Base-by-base conservation (phyloP, 2,329 filamentous ascomycete species). In the Fusarium sp. region DNA sequence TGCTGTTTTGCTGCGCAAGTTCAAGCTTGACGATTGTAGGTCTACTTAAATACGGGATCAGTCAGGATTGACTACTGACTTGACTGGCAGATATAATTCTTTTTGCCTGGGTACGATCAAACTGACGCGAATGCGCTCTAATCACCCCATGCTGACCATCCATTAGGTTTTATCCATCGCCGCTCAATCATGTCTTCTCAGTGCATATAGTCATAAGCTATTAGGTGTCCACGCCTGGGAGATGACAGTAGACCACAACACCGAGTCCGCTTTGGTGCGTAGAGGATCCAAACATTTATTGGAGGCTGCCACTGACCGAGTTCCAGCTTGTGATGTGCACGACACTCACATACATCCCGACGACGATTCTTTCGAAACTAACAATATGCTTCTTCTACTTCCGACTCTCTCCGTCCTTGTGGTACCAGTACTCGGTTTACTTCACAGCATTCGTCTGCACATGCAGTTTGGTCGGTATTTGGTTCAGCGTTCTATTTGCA, bases 331-430 rank as follows among this genome's bases (percentile, higher is more conserved):
- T 62, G 14, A 62, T 62, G 58, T 62, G 58, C 1, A 62, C 58
- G 0, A 62, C 56, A 1, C 19, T 62, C 4, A 62, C 56, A 0
- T 62, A 62, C 1, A 62, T 62, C 9, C 58, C 58, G 13, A 62
- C 58, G 33, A 62, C 58, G 1, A 62, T 62, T 1, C 47, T 62
- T 3, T 61, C 58, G 0, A 62, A 62, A 14, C 10, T 62, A 5
- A 62, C 56, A 3, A 47, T 62, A 6, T 62, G 58, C 56, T 62
- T 62, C 41, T 62, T 62, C 14, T 62, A 62, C 6, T 62, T 41
- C 5, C 58, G 58, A 8, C 58, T 62, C 3, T 62, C 58, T 7
- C 58, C 58, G 2, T 61, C 58, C 6, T 7, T 28, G 0, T 62
- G 58, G 58, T 62, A 62, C 6, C 58, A 54, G 35, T 54, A 62